Base-by-base conservation (phyloP, 192 early-diverging fungal species). In the Tieghemiomyces parasiticus region DNA sequence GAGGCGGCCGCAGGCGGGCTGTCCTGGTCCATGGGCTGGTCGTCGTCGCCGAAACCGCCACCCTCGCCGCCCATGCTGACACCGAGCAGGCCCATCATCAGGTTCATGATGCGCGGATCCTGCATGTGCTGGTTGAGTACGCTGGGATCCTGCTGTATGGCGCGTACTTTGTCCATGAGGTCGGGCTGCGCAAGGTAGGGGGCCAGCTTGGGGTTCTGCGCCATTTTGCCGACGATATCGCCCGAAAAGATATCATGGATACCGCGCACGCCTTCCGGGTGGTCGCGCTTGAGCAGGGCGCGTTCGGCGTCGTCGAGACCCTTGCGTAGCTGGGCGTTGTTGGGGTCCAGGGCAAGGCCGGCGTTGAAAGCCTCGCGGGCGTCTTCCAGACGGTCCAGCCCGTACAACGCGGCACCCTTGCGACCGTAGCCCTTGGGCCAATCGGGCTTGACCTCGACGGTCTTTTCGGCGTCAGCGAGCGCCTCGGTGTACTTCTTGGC, bases 341-440 rank as follows among this genome's bases (percentile, higher is more conserved):
- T 72, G 28, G 90, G 89, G 53, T 94, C 92, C 47, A 86, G 24
- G 65, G 83, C 78, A 61, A 94, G 80, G 35, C 89, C 90, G 35
- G 62, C 75, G 59, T 84, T 71, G 66, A 90, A 94, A 4, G 81
- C 80, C 30, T 84, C 82, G n/a, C 72, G 77, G 26, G 92, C 92
- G 46, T 88, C 86, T 32, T 71, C 71, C 32, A 80, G 72, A 46
- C 75, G 63, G 8, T 74, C 76, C 47, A 92, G 67, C 32, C 90
- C 90, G 63, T 80, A 81, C 38, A 91, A 82, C 20, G 92, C 92
- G 30, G 88, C 85, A 22, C 88, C 92, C 71, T 90, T 88, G 68
- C 92, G 85, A 49, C 84, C 80, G 75, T 94, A 94, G 24, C 91
- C 89, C 80, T 92, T 92, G 65, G 89, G 68, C 90, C 91, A 93